Conservation (phyloP, 441 rosid species). For the Populus hybrid region DNA sequence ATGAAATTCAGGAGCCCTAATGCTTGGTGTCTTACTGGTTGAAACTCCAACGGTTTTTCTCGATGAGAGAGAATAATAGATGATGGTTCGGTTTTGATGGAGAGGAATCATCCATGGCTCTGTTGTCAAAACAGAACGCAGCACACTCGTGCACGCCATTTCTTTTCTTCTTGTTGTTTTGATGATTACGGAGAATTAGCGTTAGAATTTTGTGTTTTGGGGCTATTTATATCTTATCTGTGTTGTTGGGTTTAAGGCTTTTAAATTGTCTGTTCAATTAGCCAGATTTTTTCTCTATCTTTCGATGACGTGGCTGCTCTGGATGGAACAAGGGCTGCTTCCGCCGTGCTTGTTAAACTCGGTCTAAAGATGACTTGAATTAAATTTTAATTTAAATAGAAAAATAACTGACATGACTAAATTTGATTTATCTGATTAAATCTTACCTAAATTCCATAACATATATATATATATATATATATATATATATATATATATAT, state of each 20-base stretch:
- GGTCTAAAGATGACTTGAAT: too few relatives aligned
- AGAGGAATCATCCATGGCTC: slow-evolving; percentile 49
- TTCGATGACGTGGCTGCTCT: slow-evolving; percentile 7
- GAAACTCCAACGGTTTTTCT: slow-evolving; percentile 19
- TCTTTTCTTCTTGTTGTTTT: background rate
- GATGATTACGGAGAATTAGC: background rate
- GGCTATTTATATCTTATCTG: background rate
- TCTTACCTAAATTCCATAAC: too few relatives aligned
- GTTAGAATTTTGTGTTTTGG: background rate
- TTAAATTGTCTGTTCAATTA: slow-evolving; percentile 8
- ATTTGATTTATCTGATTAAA: too few relatives aligned
- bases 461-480: too few relatives aligned
- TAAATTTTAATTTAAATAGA: too few relatives aligned
- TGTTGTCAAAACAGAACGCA: slow-evolving; percentile 49
- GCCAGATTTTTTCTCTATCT: slow-evolving; percentile 16
- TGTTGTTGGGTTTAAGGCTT: background rate
- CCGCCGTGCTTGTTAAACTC: too few relatives aligned
- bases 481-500: too few relatives aligned
- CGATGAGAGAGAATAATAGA: slow-evolving; percentile 21
- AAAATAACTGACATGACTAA: too few relatives aligned
- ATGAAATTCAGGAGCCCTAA: slow-evolving; percentile 38
- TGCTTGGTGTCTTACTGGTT: slow-evolving; percentile 18
- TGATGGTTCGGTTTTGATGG: slow-evolving; percentile 27
- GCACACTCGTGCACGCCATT: slow-evolving; percentile 69
- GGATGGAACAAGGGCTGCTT: background rate